Percentiles rank a stretch among this genome's conserved stretches.
These are phyloP conservation scores for Pezicula carpinea DNA, from an alignment of 2,329 filamentous ascomycete species.

Conservation along the genomic window DNA sequence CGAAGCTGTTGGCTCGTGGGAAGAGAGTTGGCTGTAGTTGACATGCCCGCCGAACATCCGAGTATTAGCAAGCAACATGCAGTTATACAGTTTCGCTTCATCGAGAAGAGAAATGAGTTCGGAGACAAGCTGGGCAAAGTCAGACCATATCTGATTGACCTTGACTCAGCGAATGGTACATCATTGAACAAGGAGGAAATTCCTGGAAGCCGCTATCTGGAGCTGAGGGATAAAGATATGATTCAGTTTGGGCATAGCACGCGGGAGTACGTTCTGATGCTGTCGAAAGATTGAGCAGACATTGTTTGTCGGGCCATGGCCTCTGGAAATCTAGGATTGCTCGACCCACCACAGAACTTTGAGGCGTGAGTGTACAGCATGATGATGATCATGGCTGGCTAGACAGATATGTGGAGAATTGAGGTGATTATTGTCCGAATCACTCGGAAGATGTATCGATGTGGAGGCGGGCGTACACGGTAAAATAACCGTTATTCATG, in stretches of 20 bases:
- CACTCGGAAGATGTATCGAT: background rate
- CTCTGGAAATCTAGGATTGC: background rate
- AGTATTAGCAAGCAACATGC: constrained; percentile 95
- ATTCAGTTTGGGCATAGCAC: constrained; percentile 82
- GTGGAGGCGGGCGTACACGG: background rate
- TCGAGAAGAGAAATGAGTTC: constrained; percentile 78
- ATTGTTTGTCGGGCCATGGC: background rate
- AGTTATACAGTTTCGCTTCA: constrained; percentile 85
- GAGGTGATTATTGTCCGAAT: background rate
- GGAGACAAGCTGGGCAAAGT: constrained; percentile 77
- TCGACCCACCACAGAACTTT: background rate
- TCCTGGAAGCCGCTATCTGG: constrained; percentile 74
- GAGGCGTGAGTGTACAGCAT: background rate
- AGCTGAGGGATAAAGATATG: constrained; percentile 85
- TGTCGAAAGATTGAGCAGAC: constrained; percentile 36
- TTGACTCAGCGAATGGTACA: constrained; percentile 92
- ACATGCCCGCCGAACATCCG: constrained; percentile 81
- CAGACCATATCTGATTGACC: constrained; percentile 85
- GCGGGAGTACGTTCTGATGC: constrained; percentile 93
- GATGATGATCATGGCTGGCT: too few relatives aligned
- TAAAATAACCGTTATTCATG: background rate
- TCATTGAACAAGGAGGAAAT: constrained; percentile 71
- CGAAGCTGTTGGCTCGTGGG: constrained; percentile 91
- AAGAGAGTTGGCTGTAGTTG: constrained; percentile 73
- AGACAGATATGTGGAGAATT: background rate